These are phyloP conservation scores for Hippophae gyantsensis DNA, from an alignment of 306 rosid species.

Conservation along the genomic window DNA sequence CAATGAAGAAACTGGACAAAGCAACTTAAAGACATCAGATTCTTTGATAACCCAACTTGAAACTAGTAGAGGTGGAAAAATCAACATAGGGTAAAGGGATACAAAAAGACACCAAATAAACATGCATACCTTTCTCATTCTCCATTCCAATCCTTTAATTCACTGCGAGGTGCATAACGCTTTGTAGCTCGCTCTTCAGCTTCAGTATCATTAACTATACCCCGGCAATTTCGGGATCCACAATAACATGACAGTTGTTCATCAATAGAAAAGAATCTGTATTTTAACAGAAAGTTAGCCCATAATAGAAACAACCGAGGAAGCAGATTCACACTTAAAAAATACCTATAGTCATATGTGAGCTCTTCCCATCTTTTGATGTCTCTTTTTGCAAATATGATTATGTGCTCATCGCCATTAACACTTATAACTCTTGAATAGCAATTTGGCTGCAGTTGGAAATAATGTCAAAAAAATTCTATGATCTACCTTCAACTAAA, in stretches of 20 bases:
- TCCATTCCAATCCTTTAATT: constrained; percentile 81
- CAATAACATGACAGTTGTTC: constrained; percentile 92
- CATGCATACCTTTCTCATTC: constrained; percentile 36
- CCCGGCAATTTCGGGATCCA: constrained; percentile 88
- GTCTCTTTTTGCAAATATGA: constrained; percentile 95
- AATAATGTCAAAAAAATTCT: constrained; percentile 2
- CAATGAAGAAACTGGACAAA: no score
- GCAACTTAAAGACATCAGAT: no score
- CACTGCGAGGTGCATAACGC: constrained; percentile 53
- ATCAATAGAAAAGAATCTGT: constrained; percentile 89
- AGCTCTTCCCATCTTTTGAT: constrained; percentile 97
- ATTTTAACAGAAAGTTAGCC: constrained; percentile 28
- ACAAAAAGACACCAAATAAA: background rate
- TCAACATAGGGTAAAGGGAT: no score
- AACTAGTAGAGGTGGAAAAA: no score
- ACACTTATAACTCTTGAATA: constrained; percentile 90
- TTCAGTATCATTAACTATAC: constrained; percentile 84
- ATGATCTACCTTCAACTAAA: background rate
- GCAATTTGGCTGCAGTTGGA: constrained; percentile 86
- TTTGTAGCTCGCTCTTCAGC: constrained; percentile 88
- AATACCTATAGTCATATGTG: constrained; percentile 89
- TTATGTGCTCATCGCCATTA: constrained; percentile 84
- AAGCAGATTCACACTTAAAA: constrained; percentile 12
- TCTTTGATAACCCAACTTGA: no score
- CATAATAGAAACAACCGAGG: constrained; percentile 12